These are phyloP conservation scores for Globisporangium mamillatum DNA, from an alignment of 352 stramenopile species.

Conservation along the genomic window DNA sequence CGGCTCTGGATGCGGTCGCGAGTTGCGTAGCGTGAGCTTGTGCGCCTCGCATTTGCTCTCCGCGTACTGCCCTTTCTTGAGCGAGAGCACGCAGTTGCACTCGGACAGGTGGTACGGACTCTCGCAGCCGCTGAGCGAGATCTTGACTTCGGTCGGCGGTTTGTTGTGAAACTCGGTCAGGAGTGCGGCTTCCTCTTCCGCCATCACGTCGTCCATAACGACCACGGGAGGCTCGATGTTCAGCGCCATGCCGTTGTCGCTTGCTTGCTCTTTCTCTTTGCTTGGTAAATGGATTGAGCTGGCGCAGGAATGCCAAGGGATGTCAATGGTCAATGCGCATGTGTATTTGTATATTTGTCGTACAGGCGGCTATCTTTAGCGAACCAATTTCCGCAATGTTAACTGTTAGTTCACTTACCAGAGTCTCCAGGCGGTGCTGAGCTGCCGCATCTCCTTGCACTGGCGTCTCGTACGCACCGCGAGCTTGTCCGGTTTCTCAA, in stretches of 20 bases:
- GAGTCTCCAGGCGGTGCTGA: slow-evolving; percentile 11
- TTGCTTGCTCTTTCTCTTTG: not conserved
- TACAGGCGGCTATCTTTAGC: not conserved
- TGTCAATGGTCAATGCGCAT: not conserved
- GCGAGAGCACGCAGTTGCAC: slow-evolving; percentile 39
- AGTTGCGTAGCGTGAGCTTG: slow-evolving; percentile 58
- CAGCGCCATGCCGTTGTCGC: not conserved
- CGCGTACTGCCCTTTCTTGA: slow-evolving; percentile 51
- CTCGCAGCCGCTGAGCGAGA: slow-evolving; percentile 27
- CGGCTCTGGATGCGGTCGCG: slow-evolving; percentile 36
- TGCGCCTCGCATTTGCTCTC: slow-evolving; percentile 52
- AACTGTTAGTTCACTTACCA: slow-evolving; percentile 9
- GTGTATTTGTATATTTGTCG: not conserved
- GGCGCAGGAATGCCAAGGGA: no score
- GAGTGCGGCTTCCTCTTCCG: slow-evolving; percentile 2
- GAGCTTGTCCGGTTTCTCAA: not conserved
- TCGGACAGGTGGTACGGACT: slow-evolving; percentile 23
- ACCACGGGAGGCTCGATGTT: not conserved
- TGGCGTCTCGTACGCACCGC: slow-evolving; percentile 19
- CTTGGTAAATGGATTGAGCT: not conserved
- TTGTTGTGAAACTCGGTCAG: slow-evolving; percentile 10
- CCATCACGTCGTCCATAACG: not conserved
- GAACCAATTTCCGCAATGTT: not conserved
- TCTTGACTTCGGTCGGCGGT: slow-evolving; percentile 29
- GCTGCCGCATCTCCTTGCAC: slow-evolving; percentile 12